Percentiles rank a stretch among this genome's conserved stretches.
Evolutionary conservation across 83 land plant species (phyloP).

Genomic region (Diphasiastrum complanatum): DNA sequence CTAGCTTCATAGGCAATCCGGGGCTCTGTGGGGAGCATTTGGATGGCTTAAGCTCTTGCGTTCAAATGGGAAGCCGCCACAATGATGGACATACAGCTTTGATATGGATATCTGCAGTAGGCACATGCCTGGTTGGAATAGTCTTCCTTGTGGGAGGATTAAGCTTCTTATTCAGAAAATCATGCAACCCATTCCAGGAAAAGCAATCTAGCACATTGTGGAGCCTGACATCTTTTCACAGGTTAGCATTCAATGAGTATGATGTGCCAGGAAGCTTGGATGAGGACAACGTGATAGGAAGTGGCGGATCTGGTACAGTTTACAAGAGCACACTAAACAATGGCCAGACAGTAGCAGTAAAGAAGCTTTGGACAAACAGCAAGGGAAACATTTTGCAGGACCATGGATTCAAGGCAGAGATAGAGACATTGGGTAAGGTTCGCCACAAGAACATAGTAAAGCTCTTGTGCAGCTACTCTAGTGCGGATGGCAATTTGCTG

Average conservation of each 20-base stretch:
- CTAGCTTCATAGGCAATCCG: slow-evolving; percentile 49
- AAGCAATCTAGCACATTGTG: too few species aligned
- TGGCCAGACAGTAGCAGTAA: not conserved
- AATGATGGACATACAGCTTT: too few species aligned
- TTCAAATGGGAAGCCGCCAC: too few species aligned
- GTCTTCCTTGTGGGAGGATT: too few species aligned
- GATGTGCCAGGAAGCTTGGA: not conserved
- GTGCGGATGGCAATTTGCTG: not conserved
- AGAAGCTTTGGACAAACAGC: not conserved
- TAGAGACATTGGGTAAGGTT: not conserved
- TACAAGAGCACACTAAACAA: not conserved
- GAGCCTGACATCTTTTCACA: too few species aligned
- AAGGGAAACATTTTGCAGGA: not conserved
- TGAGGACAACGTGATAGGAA: not conserved
- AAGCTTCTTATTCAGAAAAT: too few species aligned
- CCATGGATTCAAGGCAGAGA: not conserved
- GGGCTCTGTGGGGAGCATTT: slow-evolving; percentile 38
- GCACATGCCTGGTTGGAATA: too few species aligned
- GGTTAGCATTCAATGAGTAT: not conserved
- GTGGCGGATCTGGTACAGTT: not conserved
- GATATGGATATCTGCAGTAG: too few species aligned
- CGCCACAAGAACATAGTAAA: not conserved
- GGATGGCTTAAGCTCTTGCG: slow-evolving; percentile 1
- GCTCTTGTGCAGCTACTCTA: not conserved
- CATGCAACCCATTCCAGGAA: too few species aligned